Evolutionary conservation across 805 yeast species (phyloP), one percentile per base, ranked within the genome.

Genomic region (Schwanniomyces pseudopolymorphus): DNA sequence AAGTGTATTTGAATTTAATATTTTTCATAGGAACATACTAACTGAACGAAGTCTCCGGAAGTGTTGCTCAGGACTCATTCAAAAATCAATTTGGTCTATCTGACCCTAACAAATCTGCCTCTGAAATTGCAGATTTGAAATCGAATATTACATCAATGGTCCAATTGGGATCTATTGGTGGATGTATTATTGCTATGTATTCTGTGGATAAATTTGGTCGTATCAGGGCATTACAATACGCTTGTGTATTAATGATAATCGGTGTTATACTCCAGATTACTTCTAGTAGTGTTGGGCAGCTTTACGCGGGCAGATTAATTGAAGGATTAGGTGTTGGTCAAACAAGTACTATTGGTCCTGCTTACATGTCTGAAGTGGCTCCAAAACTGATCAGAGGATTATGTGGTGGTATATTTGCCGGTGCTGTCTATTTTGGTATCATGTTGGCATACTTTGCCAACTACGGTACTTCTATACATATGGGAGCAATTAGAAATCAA

Each of bases 91-190:
- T 79, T 54, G 81, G 81, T 0, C 65, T 81, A 19, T 55, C 60
- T 13, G 79, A 77, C 52, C 55, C 65, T 4, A 50, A 53, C 19
- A 70, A 69, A 50, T 43, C 75, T 3, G 61, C 49, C 3, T 27
- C 57, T 4, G 58, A 69, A 11, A 33, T 73, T 14, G 83, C 83
- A 5, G 66, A 75, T 51, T 58, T 76, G 50, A 71, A 70, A 50
- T 76, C 83, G 5, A 80, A 78, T 56, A 80, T 80, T 54, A 70
- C 79, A 3, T 66, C 83, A 5, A 81, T 81, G 84, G 84, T 80
- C 7, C 82, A 77, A 53, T 57, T 80, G 24, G 83, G 83, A 2
- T 74, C 80, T 16, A 70, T 79, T 33, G 82, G 77, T 33, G 85
- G 85, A 16, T 66, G 82, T 17, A 43, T 79, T 13, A 43, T 79